Evolutionary conservation across 176 grass and related monocot species (phyloP).

Genomic region (Leersia perrieri): DNA sequence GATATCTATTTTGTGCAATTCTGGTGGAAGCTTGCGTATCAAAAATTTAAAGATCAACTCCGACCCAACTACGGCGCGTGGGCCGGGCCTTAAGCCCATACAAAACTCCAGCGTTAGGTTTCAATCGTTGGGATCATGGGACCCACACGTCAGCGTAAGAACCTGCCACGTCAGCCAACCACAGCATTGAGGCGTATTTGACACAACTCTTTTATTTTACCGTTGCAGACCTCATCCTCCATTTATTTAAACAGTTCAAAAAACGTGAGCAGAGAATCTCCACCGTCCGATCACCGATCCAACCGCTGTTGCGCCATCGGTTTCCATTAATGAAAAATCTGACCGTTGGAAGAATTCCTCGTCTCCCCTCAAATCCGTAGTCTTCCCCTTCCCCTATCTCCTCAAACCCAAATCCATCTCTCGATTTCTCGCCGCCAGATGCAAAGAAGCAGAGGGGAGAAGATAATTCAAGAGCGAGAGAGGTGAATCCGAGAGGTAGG

Average conservation of each 20-base stretch:
- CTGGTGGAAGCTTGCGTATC: no score
- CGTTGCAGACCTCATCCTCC: background rate
- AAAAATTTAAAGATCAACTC: no score
- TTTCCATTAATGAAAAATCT: conserved; percentile 17
- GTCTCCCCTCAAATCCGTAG: background rate
- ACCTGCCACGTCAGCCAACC: no score
- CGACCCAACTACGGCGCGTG: no score
- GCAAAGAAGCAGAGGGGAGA: background rate
- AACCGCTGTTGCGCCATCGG: background rate
- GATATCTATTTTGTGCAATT: no score
- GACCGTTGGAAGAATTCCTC: conserved; percentile 38
- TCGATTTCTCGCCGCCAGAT: background rate
- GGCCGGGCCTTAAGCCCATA: no score
- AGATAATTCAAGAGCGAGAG: background rate
- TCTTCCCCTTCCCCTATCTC: background rate
- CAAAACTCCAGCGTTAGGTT: no score
- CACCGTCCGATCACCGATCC: conserved; percentile 3
- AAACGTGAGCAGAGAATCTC: background rate
- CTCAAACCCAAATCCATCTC: background rate
- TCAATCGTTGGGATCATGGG: no score
- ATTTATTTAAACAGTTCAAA: conserved; percentile 28
- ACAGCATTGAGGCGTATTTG: no score
- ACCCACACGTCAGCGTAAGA: no score
- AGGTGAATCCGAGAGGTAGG: background rate
- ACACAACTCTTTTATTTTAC: background rate